Evolutionary conservation across 805 yeast species (phyloP), one percentile per base, ranked within the genome.

Genomic region (Hanseniaspora occidentalis): DNA sequence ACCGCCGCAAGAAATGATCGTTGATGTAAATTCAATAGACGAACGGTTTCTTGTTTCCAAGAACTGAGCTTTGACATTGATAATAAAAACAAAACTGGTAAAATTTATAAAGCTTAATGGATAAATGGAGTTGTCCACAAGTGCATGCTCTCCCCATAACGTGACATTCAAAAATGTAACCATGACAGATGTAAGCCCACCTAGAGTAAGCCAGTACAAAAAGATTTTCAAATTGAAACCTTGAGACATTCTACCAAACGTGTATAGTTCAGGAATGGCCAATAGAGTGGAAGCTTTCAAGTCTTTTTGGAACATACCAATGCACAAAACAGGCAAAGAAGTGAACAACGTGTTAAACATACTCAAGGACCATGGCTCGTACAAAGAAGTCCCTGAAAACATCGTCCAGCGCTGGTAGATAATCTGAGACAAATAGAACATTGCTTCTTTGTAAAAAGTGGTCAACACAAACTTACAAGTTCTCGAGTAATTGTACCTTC

Each of bases 331-430:
- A 0, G 96, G 88, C 38, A 92, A 65, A 0, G 96, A 84, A 0
- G 98, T 89, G 64, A 92, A 94, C 45, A 92, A 68, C 0, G 98
- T 94, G 57, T 92, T 94, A 66, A 83, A 92, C 96, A 94, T 88
- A 0, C 96, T 84, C 44, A 92, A 68, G 1, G 97, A 88, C 95
- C 96, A 88, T 31, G 89, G 79, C 55, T 94, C 98, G 59, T 84
- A 92, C 49, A 89, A 59, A 0, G 96, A 85, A 0, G 95, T 78
- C 1, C 98, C 98, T 0, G 97, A 83, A 58, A 84, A 92, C 64
- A 84, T 65, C 0, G 95, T 79, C 54, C 79, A 75, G 45, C 94
- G 64, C 58, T 92, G 99, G 59, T 76, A 92, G 16, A 86, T 70
- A 21, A 83, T 76, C 61, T 92, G 98, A 0, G 95, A 77, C 53